A percentile compares a stretch with the other conserved stretches of the same genome.
phyloP scores from a whole-genome alignment of 176 grass and related monocot species.

The Echinochloa phyllopogon region DNA sequence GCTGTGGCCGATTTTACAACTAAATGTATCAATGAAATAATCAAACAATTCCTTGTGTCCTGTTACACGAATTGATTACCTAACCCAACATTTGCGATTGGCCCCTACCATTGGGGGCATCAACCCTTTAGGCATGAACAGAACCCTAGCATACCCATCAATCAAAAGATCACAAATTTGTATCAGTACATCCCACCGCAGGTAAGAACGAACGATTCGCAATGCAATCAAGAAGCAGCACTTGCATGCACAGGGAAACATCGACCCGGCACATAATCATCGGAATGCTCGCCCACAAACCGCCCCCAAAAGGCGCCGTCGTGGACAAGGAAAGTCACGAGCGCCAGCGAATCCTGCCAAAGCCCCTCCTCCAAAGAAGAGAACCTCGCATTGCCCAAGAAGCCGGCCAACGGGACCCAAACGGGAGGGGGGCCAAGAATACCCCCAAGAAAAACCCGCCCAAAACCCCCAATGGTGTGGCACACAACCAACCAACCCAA shows the following conservation, averaged over 20 bases:
- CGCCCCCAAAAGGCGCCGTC: neutral
- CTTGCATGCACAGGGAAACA: neutral
- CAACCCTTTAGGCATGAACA: neutral
- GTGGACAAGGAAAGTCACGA: neutral
- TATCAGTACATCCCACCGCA: neutral
- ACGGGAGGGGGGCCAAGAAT: neutral
- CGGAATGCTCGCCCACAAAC: neutral
- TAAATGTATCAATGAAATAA: constrained; percentile 3
- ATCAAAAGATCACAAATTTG: neutral
- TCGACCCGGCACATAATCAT: neutral
- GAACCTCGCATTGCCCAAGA: neutral
- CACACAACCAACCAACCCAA: neutral
- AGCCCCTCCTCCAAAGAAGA: neutral
- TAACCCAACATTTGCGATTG: neutral
- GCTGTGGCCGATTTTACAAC: neutral
- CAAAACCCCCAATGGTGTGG: constrained; percentile 33
- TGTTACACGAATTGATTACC: neutral
- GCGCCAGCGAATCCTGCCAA: neutral
- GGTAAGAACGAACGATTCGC: neutral
- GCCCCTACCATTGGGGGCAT: neutral
- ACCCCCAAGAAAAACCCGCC: neutral
- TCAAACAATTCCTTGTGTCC: neutral
- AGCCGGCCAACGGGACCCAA: neutral
- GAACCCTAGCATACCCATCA: constrained; percentile 23
- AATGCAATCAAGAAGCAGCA: neutral